Conservation (phyloP, 345 rosid genomes). For the Noccaea bulbosa region DNA sequence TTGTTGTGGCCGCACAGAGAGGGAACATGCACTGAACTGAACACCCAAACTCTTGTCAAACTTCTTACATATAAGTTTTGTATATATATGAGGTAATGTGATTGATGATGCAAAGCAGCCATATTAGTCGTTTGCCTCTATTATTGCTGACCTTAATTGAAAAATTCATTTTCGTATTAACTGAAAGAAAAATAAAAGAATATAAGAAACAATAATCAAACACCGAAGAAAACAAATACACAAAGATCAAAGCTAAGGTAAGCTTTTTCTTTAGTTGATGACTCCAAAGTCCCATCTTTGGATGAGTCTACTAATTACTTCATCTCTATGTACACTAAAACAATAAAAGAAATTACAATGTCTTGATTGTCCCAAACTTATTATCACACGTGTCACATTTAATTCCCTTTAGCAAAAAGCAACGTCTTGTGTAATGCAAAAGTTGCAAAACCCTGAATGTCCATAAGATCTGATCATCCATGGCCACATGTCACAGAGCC, state of each 20-base stretch:
- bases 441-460: background rate
- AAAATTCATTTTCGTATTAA: conserved; percentile 11
- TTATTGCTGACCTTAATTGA: background rate
- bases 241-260: background rate
- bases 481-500: conserved; percentile 25
- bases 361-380: background rate
- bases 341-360: conserved; percentile 13
- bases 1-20: conserved; percentile 59
- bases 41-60: conserved; percentile 22
- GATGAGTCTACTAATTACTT: conserved; percentile 16
- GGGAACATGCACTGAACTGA: conserved; percentile 44
- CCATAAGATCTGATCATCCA: conserved; percentile 18
- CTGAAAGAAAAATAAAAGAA: conserved; percentile 21
- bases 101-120: conserved; percentile 17
- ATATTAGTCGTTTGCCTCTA: conserved; percentile 5
- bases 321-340: background rate
- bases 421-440: conserved; percentile 15
- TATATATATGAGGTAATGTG: conserved; percentile 30
- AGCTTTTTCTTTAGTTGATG: conserved; percentile 19
- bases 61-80: conserved; percentile 30
- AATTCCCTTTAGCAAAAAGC: conserved; percentile 9
- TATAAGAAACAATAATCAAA: background rate
- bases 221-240: conserved; percentile 15
- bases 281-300: conserved; percentile 14
- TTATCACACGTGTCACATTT: conserved; percentile 13